A percentile compares a stretch with the other conserved stretches of the same genome.
Evolutionary conservation across 345 rosid genomes (phyloP).

Genomic region (Clarkia xantiana): DNA sequence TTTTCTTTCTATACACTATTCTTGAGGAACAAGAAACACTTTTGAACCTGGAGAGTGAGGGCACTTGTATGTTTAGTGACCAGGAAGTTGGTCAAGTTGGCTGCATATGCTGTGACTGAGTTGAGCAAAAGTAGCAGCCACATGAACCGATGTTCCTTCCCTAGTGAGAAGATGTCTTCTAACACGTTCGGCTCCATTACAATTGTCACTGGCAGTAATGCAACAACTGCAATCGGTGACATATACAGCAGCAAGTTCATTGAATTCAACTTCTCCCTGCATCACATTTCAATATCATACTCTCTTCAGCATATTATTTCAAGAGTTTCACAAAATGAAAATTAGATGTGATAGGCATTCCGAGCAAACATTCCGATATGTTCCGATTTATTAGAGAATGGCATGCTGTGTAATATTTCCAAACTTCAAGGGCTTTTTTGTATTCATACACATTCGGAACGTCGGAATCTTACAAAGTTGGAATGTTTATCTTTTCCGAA

Average conservation of each 20-base stretch:
- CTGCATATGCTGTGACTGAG: conserved; percentile 71
- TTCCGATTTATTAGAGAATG: no score
- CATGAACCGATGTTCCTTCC: conserved; percentile 45
- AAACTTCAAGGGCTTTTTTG: no score
- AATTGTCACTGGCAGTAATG: conserved; percentile 49
- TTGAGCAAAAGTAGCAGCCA: conserved; percentile 59
- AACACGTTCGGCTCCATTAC: conserved; percentile 72
- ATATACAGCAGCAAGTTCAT: conserved; percentile 86
- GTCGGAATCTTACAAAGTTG: no score
- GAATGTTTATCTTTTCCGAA: no score
- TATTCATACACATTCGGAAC: no score
- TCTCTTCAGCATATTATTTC: no score
- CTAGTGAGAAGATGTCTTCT: conserved; percentile 39
- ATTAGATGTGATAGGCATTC: no score
- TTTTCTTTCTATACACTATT: no score
- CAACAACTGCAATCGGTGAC: conserved; percentile 75
- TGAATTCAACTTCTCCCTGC: conserved; percentile 83
- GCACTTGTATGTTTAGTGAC: conserved; percentile 89
- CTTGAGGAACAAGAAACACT: background rate
- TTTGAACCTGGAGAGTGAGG: conserved; percentile 65
- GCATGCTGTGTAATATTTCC: no score
- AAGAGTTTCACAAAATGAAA: no score
- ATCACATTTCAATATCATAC: conserved; percentile 4
- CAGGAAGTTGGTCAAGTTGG: conserved; percentile 74
- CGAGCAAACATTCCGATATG: no score